A percentile compares a stretch with the other conserved stretches of the same genome.
phyloP scores from a whole-genome alignment of 192 early-diverging fungal species.

The Chytriomyces sp. region DNA sequence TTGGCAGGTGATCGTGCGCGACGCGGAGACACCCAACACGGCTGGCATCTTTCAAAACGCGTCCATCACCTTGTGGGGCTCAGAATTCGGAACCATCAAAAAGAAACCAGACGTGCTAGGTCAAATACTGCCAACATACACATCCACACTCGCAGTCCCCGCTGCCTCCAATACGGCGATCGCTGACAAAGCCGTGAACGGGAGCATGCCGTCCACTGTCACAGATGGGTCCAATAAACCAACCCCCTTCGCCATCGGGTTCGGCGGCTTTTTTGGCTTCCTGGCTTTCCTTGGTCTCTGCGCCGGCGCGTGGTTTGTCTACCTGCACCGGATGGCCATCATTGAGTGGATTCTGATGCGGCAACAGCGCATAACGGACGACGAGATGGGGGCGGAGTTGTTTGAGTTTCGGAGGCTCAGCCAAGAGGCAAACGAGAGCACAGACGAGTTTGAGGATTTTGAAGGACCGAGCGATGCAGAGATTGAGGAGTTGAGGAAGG shows the following conservation, averaged over 20 bases:
- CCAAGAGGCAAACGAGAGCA: neutral
- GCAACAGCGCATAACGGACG: slow-evolving; percentile 10
- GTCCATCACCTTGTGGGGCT: slow-evolving; percentile 44
- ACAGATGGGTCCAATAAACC: neutral
- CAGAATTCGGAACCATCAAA: neutral
- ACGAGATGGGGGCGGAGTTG: slow-evolving; percentile 5
- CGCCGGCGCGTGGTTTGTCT: neutral
- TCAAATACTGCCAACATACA: neutral
- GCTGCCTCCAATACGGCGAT: neutral
- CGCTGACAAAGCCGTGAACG: neutral
- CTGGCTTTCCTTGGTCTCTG: neutral
- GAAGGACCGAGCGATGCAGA: slow-evolving; percentile 39
- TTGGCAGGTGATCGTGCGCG: slow-evolving; percentile 63
- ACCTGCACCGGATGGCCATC: neutral
- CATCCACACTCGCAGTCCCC: neutral
- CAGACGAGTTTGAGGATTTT: slow-evolving; percentile 29
- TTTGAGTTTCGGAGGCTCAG: slow-evolving; percentile 29
- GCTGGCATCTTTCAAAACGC: slow-evolving; percentile 39
- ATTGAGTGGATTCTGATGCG: neutral
- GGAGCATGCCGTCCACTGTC: neutral
- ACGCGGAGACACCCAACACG: slow-evolving; percentile 24
- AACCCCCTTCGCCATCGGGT: too few species aligned
- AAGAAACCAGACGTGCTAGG: slow-evolving; percentile 9
- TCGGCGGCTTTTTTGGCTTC: neutral
- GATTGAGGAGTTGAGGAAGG: slow-evolving; percentile 35